Evolutionary conservation across 257 asterid species (phyloP).

Genomic region (Solanum tarapatanum): DNA sequence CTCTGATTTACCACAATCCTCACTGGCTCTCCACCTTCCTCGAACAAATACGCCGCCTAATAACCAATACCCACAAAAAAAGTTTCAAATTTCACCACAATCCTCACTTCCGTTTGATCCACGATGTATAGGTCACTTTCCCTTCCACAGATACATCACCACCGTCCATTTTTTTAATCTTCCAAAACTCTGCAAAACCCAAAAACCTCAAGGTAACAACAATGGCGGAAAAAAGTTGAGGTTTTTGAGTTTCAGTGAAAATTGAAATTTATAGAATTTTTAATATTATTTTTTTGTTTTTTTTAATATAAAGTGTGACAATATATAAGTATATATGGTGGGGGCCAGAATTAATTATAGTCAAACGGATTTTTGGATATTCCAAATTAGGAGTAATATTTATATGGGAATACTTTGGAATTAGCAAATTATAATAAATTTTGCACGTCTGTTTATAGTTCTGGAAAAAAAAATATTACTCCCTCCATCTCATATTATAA

Average conservation of each 20-base stretch:
- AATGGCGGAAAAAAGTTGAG: background rate
- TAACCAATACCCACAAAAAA: constrained; percentile 1
- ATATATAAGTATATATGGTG: background rate
- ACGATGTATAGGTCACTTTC: constrained; percentile 58
- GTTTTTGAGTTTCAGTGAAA: background rate
- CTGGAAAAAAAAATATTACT: too few relatives aligned
- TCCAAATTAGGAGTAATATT: too few relatives aligned
- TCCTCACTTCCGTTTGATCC: constrained; percentile 71
- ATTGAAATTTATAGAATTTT: background rate
- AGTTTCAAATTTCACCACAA: background rate
- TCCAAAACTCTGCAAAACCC: background rate
- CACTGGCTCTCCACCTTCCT: constrained; percentile 23
- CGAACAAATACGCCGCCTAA: constrained; percentile 58
- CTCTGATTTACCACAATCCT: too few relatives aligned
- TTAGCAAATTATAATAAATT: too few relatives aligned
- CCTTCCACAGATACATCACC: constrained; percentile 44
- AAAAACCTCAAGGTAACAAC: background rate
- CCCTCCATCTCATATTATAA: too few relatives aligned
- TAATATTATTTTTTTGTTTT: too few relatives aligned
- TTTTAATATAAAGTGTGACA: background rate
- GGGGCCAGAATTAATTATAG: background rate
- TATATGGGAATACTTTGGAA: too few relatives aligned
- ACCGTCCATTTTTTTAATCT: constrained; percentile 5
- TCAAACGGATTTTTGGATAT: background rate
- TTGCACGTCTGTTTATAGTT: too few relatives aligned